Base-by-base conservation (phyloP, 164 flowering plant species). In the Vitis amurensis region DNA sequence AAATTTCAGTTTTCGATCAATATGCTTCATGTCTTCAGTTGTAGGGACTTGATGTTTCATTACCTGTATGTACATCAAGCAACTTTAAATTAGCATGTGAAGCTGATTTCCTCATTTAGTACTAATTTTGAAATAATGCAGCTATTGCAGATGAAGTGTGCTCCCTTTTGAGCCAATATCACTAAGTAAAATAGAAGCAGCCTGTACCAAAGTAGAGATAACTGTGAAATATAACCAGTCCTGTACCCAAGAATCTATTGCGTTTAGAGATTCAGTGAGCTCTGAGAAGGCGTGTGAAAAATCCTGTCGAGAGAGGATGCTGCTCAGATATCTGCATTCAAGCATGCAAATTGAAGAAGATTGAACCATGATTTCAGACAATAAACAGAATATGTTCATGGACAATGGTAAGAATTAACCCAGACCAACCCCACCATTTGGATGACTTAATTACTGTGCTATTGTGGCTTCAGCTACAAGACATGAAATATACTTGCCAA, bases 21-120 rank as follows among this genome's bases (percentile, higher is more conserved):
- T 88, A 80, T 89, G 98, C 86, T 87, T 90, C 88, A 95, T 84
- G 76, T 95, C 97, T 73, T 86, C 87, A n/a, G 88, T 86, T 30
- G 94, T 72, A 23, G 91, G 96, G 68, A 81, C 83, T 63, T 81
- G 81, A 37, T 84, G 87, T 63, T 76, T 77, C 58, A 58, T 86
- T 67, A 84, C 87, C 97, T 95, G 82, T 55, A 57, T 11, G 71
- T 14, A 70, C 47, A 57, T 13, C 44, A 8, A 62, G 48, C 16
- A 27, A 31, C 23, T 50, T 44, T n/a, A 62, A 13, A 60, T 59
- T 49, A 31, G 48, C 47, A 23, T 31, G 44, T 49, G 30, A 11
- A 59, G 23, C 16, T 29, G 29, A 14, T 14, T 66, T n/a, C 10
- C 37, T 30, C 50, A 31, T 31, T 31, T 4, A 31, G 0, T 6